These are phyloP conservation scores for Dactylellina drechsleri DNA, from an alignment of 2,329 filamentous ascomycete species.

Conservation along the genomic window DNA sequence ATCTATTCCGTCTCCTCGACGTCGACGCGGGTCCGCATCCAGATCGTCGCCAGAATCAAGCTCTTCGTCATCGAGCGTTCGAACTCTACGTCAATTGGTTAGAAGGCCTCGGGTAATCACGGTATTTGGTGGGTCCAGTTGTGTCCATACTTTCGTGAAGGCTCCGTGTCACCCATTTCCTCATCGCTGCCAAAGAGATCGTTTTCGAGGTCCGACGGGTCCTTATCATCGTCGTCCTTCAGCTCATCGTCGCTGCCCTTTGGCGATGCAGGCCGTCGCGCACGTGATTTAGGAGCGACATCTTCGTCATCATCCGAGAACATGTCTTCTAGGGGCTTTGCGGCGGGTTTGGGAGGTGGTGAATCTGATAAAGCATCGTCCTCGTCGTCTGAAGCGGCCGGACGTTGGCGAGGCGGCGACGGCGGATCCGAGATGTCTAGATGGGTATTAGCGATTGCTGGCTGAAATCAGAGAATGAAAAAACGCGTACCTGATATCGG, in stretches of 20 bases:
- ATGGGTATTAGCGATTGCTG: neutral
- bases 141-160: conserved; percentile 35
- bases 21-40: conserved; percentile 37
- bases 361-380: conserved; percentile 51
- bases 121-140: neutral
- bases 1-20: neutral
- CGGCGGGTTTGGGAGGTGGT: conserved; percentile 55
- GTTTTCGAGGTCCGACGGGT: conserved; percentile 21
- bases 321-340: conserved; percentile 51
- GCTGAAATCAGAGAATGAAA: neutral
- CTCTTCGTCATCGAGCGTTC: conserved; percentile 30
- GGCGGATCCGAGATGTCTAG: conserved; percentile 37
- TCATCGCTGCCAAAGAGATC: conserved; percentile 42
- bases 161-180: conserved; percentile 29
- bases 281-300: conserved; percentile 33
- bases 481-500: conserved; percentile 50
- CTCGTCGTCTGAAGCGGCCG: conserved; percentile 38
- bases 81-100: conserved; percentile 15
- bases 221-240: neutral
- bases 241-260: conserved; percentile 32
- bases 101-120: conserved; percentile 5
- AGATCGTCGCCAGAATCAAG: conserved; percentile 47
- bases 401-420: conserved; percentile 29
- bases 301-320: conserved; percentile 45
- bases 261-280: conserved; percentile 35